These are phyloP conservation scores for Alternaria consortialis DNA, from an alignment of 2,329 filamentous ascomycete species.

Conservation along the genomic window DNA sequence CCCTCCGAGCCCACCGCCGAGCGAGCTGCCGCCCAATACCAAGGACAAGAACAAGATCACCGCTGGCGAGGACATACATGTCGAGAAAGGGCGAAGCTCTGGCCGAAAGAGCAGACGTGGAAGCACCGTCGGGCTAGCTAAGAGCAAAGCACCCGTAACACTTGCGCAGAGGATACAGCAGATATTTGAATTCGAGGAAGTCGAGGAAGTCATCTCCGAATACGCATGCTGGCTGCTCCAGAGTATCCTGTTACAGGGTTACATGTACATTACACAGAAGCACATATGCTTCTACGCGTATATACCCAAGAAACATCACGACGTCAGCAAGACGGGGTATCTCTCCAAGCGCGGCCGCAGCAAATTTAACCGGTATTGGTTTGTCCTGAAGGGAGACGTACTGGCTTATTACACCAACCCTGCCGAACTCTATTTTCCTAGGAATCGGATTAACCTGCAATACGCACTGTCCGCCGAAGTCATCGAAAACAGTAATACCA, in stretches of 20 bases:
- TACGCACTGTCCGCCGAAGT: constrained; percentile 89
- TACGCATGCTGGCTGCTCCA: constrained; percentile 94
- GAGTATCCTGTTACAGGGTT: constrained; percentile 90
- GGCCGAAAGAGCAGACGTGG: constrained; percentile 39
- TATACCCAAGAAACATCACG: constrained; percentile 81
- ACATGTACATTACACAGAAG: constrained; percentile 91
- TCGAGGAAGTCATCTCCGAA: constrained; percentile 88
- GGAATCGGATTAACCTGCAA: constrained; percentile 88
- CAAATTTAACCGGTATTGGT: constrained; percentile 94
- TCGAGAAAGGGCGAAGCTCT: constrained; percentile 33
- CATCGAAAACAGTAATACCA: constrained; percentile 62
- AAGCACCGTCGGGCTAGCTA: constrained; percentile 30
- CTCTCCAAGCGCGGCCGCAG: constrained; percentile 87
- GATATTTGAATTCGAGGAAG: constrained; percentile 70
- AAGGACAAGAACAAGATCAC: constrained; percentile 34
- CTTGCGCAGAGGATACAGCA: constrained; percentile 78
- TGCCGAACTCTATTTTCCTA: constrained; percentile 88
- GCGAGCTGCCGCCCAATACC: constrained; percentile 20
- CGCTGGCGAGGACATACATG: constrained; percentile 31
- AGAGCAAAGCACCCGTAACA: constrained; percentile 57
- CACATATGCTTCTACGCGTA: constrained; percentile 99
- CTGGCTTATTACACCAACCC: constrained; percentile 87
- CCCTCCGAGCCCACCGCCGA: constrained; percentile 8
- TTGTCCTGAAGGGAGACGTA: constrained; percentile 89
- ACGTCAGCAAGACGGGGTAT: constrained; percentile 83